phyloP scores from a whole-genome alignment of 116 monocot genomes.

The Dioscorea cayenensis region DNA sequence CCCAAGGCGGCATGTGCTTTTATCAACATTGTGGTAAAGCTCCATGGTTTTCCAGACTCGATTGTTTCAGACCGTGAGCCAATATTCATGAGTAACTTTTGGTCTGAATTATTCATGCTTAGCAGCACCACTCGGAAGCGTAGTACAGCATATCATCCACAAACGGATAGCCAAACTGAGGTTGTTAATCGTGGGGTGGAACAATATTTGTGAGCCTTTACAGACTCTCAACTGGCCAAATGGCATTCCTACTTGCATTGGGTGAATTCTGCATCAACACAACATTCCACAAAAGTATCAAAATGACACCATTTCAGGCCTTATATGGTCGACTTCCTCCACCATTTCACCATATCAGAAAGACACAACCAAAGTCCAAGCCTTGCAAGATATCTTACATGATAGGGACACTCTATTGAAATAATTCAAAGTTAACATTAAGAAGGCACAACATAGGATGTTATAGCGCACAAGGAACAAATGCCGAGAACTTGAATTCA shows the following conservation, averaged over 20 bases:
- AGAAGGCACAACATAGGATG: no score
- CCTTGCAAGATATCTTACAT: no score
- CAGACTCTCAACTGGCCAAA: background rate
- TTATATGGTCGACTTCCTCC: constrained; percentile 4
- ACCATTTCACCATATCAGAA: background rate
- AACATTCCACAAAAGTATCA: no score
- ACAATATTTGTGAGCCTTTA: constrained; percentile 3
- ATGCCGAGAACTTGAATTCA: no score
- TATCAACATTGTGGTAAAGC: background rate
- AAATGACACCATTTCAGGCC: constrained; percentile 9
- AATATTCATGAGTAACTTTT: constrained; percentile 14
- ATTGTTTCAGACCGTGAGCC: constrained; percentile 15
- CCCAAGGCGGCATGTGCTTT: background rate
- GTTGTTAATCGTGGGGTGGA: constrained; percentile 9
- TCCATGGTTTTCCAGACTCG: constrained; percentile 8
- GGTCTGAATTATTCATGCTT: constrained; percentile 5
- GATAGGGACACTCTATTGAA: no score
- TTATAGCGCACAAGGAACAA: no score
- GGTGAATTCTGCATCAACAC: constrained; percentile 18
- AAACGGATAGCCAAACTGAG: constrained; percentile 12
- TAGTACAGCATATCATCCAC: constrained; percentile 19
- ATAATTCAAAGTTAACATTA: no score
- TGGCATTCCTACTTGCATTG: constrained; percentile 8
- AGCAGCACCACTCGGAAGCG: background rate
- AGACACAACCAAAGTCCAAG: no score